Percentiles rank a stretch among this genome's conserved stretches.
Evolutionary conservation across 2,329 filamentous ascomycete species (phyloP).

Genomic region (Exophiala dermatitidis): DNA sequence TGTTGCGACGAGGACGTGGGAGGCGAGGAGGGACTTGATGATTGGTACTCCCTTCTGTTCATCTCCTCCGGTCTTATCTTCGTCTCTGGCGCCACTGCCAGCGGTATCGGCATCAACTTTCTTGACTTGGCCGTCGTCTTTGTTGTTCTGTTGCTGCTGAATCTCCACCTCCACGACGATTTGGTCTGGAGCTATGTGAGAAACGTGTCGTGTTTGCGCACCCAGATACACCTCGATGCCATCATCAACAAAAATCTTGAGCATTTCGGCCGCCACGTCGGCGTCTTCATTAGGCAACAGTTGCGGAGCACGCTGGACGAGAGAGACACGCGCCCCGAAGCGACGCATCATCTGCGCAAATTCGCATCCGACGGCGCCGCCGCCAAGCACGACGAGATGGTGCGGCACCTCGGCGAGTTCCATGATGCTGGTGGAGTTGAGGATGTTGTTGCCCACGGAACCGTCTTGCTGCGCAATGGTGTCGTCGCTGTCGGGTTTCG

Average conservation of each 20-base stretch:
- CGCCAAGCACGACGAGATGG: slow-evolving; percentile 48
- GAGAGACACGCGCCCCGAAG: slow-evolving; percentile 44
- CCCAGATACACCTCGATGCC: slow-evolving; percentile 41
- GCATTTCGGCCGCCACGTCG: slow-evolving; percentile 42
- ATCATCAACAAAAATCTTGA: slow-evolving; percentile 42
- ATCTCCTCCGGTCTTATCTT: not conserved
- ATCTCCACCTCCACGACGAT: slow-evolving; percentile 21
- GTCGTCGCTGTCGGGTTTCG: slow-evolving; percentile 12
- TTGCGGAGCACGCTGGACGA: slow-evolving; percentile 41
- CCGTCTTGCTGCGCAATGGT: slow-evolving; percentile 13
- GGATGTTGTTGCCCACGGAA: slow-evolving; percentile 14
- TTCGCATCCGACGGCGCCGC: slow-evolving; percentile 49
- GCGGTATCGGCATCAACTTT: not conserved
- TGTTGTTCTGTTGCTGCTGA: not conserved
- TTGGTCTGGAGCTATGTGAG: slow-evolving; percentile 27
- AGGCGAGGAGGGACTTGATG: slow-evolving; percentile 30
- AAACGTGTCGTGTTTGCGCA: slow-evolving; percentile 27
- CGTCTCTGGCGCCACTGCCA: no score
- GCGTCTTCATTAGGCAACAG: slow-evolving; percentile 43
- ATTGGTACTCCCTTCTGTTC: not conserved
- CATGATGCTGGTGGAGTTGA: slow-evolving; percentile 27
- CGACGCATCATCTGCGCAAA: slow-evolving; percentile 49
- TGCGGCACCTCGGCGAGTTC: slow-evolving; percentile 32
- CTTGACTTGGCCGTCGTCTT: slow-evolving; percentile 12
- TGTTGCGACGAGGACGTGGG: slow-evolving; percentile 46